phyloP scores from a whole-genome alignment of 306 rosid species.

The Crataegus laevigata region DNA sequence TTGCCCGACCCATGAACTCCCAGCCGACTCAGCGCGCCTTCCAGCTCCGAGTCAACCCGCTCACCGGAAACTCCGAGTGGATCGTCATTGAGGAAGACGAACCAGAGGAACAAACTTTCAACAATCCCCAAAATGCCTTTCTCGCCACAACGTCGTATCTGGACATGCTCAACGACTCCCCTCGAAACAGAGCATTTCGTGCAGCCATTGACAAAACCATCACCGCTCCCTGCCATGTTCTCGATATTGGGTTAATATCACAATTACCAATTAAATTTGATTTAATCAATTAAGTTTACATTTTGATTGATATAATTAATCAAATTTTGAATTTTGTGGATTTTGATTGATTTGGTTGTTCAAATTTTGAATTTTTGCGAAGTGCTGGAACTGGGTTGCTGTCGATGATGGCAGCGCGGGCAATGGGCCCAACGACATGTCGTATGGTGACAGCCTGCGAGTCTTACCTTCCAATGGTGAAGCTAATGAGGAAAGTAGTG shows the following conservation, averaged over 20 bases:
- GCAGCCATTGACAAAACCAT: conserved; percentile 72
- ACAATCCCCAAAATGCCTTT: conserved; percentile 34
- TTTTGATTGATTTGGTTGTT: too few species aligned
- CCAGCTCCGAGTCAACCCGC: conserved; percentile 71
- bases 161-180: conserved; percentile 87
- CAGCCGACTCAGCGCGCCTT: conserved; percentile 45
- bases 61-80: conserved; percentile 93
- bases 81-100: conserved; percentile 59
- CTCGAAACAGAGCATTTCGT: conserved; percentile 61
- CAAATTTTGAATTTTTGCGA: neutral
- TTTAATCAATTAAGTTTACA: too few species aligned
- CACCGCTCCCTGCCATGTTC: conserved; percentile 61
- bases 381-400: conserved; percentile 95
- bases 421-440: conserved; percentile 42
- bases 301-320: neutral
- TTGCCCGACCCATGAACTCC: conserved; percentile 51
- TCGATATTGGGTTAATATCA: conserved; percentile 71
- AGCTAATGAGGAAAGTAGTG: conserved; percentile 72
- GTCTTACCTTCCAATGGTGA: conserved; percentile 96
- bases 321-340: neutral
- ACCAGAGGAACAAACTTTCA: conserved; percentile 17
- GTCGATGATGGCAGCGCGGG: conserved; percentile 91
- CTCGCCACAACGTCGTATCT: conserved; percentile 74
- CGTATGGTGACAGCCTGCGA: conserved; percentile 70
- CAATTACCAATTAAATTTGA: neutral